phyloP scores from a whole-genome alignment of 257 asterid genomes.

The Mitragyna speciosa region DNA sequence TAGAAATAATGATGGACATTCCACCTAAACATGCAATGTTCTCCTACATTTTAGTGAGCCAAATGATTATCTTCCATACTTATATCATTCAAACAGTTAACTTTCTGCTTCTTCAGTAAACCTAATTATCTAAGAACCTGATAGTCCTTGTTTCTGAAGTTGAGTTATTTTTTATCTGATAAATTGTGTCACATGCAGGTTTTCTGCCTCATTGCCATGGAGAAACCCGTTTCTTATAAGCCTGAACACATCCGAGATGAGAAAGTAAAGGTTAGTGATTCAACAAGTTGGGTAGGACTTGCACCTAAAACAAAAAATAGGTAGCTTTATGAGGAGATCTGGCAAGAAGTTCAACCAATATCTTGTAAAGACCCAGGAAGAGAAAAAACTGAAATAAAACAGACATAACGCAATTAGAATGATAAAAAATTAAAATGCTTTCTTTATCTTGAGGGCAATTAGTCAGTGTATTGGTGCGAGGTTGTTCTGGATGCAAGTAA shows the following conservation, averaged over 20 bases:
- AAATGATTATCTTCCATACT: not conserved
- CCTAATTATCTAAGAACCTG: not conserved
- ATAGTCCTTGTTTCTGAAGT: not conserved
- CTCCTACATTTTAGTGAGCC: not conserved
- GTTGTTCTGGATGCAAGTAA: too few species aligned
- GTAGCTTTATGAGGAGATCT: not conserved
- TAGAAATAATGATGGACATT: not conserved
- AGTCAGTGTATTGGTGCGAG: too few species aligned
- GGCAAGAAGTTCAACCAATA: not conserved
- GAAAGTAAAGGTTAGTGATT: constrained; percentile 77
- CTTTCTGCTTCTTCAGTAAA: not conserved
- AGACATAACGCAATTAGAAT: not conserved
- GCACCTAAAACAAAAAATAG: not conserved
- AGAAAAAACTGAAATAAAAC: not conserved
- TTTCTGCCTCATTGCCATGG: constrained; percentile 93
- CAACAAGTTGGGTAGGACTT: not conserved
- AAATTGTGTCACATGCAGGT: constrained; percentile 47
- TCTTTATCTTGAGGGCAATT: too few species aligned
- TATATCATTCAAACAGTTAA: not conserved
- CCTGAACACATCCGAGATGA: constrained; percentile 92
- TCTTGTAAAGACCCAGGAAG: not conserved
- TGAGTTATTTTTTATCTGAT: not conserved
- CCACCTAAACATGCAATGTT: not conserved
- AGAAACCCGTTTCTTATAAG: constrained; percentile 75
- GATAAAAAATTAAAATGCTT: too few species aligned